Evolutionary conservation across 2,329 filamentous ascomycete species (phyloP).

Genomic region (Ilyonectria sp.): DNA sequence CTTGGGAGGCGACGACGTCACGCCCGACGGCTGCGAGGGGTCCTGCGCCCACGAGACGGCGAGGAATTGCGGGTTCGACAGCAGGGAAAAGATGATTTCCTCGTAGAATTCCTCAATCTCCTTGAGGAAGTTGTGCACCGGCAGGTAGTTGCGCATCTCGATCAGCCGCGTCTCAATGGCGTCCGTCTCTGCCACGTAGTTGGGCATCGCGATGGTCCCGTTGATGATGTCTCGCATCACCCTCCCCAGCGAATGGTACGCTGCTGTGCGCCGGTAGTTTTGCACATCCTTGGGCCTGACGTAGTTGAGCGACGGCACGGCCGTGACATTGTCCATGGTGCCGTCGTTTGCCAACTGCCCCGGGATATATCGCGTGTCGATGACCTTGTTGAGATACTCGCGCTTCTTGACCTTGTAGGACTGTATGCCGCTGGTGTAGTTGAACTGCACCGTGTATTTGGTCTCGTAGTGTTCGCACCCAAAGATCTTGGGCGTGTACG

Average conservation of each 20-base stretch:
- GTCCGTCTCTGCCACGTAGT: conserved; percentile 36
- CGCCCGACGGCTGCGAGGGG: conserved; percentile 34
- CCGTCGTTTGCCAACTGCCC: conserved; percentile 34
- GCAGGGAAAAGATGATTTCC: conserved; percentile 44
- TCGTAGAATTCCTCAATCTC: conserved; percentile 46
- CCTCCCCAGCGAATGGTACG: conserved; percentile 43
- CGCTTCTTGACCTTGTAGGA: conserved; percentile 35
- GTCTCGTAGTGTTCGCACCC: conserved; percentile 46
- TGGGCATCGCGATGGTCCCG: conserved; percentile 44
- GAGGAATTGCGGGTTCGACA: conserved; percentile 46
- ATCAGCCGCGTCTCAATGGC: conserved; percentile 41
- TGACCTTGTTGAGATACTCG: conserved; percentile 35
- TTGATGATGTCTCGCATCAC: conserved; percentile 39
- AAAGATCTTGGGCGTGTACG: conserved; percentile 46
- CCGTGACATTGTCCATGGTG: conserved; percentile 39
- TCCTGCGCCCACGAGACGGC: conserved; percentile 44
- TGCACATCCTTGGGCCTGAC: conserved; percentile 35
- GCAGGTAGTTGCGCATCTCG: conserved; percentile 42
- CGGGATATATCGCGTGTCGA: conserved; percentile 40
- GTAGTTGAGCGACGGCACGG: conserved; percentile 39
- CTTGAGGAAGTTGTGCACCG: conserved; percentile 33
- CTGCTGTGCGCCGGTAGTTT: conserved; percentile 40
- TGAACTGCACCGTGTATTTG: conserved; percentile 42
- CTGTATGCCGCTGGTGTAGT: conserved; percentile 42
- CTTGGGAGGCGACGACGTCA: conserved; percentile 17